Percentiles rank a stretch among this genome's conserved stretches.
Conservation (phyloP, 2,329 filamentous ascomycete genomes). For the Drechslerella coelobrocha region DNA sequence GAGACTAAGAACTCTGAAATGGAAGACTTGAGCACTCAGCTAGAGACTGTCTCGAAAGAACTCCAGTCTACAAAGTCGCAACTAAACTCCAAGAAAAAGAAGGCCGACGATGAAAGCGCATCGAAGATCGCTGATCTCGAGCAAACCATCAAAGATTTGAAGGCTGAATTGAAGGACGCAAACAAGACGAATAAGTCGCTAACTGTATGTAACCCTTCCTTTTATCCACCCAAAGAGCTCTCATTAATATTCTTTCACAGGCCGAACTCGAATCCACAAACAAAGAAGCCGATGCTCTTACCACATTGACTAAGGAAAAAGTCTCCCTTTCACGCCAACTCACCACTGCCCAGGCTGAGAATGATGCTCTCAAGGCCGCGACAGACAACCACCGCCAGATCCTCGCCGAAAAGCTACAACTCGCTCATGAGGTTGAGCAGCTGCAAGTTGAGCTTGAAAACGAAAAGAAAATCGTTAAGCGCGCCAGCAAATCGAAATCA, state of each 20-base stretch:
- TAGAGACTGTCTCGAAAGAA: constrained; percentile 39
- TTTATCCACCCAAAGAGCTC: neutral
- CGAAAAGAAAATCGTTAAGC: constrained; percentile 60
- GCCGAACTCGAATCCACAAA: constrained; percentile 44
- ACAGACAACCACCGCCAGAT: constrained; percentile 66
- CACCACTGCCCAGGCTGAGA: constrained; percentile 68
- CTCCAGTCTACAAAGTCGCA: constrained; percentile 38
- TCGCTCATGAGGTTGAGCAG: constrained; percentile 62
- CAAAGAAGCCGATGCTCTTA: constrained; percentile 33
- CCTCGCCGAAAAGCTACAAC: constrained; percentile 61
- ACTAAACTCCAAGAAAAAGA: constrained; percentile 42
- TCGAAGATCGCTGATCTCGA: constrained; percentile 44
- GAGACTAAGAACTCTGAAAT: constrained; percentile 28
- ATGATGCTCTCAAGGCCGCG: constrained; percentile 68
- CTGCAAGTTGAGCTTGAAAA: constrained; percentile 64
- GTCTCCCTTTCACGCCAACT: constrained; percentile 58
- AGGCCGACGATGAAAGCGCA: constrained; percentile 57
- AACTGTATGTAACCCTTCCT: constrained; percentile 18
- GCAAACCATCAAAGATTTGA: constrained; percentile 57
- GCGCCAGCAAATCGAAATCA: constrained; percentile 43
- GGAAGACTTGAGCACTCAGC: constrained; percentile 34
- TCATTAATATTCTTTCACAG: constrained; percentile 24
- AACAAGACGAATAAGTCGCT: constrained; percentile 55
- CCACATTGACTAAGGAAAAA: constrained; percentile 42
- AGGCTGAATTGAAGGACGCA: constrained; percentile 58